These are phyloP conservation scores for Fusarium albidum DNA, from an alignment of 2,329 filamentous ascomycete genomes.

Conservation along the genomic window DNA sequence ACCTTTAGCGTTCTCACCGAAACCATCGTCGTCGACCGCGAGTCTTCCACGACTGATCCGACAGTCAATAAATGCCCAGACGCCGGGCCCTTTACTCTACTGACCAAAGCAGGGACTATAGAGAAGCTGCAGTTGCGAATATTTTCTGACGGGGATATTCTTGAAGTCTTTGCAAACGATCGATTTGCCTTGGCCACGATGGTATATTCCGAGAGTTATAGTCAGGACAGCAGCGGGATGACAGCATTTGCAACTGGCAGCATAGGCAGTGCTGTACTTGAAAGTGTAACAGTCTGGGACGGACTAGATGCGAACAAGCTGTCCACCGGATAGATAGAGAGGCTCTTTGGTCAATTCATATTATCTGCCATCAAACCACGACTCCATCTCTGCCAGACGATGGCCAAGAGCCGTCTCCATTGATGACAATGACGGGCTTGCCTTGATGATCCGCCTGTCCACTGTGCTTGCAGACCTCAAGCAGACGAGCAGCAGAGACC, in stretches of 20 bases:
- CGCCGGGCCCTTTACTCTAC: conserved; percentile 54
- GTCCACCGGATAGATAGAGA: neutral
- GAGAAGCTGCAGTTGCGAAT: conserved; percentile 19
- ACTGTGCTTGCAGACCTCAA: conserved; percentile 2
- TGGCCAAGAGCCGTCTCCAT: conserved; percentile 1
- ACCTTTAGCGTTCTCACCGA: conserved; percentile 48
- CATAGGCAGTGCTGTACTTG: neutral
- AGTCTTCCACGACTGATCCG: conserved; percentile 39
- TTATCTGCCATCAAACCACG: conserved; percentile 1
- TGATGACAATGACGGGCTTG: conserved; percentile 1
- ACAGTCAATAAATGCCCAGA: conserved; percentile 46
- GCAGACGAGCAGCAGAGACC: neutral
- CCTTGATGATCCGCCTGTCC: neutral
- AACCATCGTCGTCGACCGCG: conserved; percentile 49
- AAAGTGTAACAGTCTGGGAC: conserved; percentile 5
- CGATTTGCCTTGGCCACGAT: conserved; percentile 30
- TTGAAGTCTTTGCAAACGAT: conserved; percentile 33
- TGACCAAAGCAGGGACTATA: conserved; percentile 31
- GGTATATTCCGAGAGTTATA: conserved; percentile 16
- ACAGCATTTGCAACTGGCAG: conserved; percentile 1
- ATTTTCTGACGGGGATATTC: conserved; percentile 25
- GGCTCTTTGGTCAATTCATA: neutral
- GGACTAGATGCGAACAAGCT: conserved; percentile 10
- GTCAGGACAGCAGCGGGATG: conserved; percentile 1
- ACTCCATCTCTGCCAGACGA: neutral